Evolutionary conservation across 768 basidiomycete genomes (phyloP).

Genomic region (Dentipellis sp.): DNA sequence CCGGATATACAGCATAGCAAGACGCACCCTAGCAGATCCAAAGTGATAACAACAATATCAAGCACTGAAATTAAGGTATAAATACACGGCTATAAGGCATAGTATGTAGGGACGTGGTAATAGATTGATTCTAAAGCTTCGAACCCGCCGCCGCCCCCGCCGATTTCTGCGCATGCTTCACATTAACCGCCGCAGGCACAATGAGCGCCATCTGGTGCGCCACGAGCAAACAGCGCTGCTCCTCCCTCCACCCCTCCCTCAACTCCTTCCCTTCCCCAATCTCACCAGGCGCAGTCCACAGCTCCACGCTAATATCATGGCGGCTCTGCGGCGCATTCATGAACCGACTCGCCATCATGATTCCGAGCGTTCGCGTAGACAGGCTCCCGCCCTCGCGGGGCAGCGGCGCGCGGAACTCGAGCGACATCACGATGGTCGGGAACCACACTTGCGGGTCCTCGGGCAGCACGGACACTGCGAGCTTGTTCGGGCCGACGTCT

Average conservation of each 20-base stretch:
- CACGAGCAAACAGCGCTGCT: slow-evolving; percentile 54
- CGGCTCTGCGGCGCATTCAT: slow-evolving; percentile 43
- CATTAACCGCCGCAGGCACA: slow-evolving; percentile 24
- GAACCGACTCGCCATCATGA: slow-evolving; percentile 46
- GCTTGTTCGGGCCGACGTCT: slow-evolving; percentile 37
- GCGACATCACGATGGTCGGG: slow-evolving; percentile 49
- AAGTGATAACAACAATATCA: no score
- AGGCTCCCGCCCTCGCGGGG: slow-evolving; percentile 27
- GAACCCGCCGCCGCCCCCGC: no score
- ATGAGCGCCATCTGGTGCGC: slow-evolving; percentile 53
- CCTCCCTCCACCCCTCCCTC: slow-evolving; percentile 40
- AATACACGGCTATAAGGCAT: no score
- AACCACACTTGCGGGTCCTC: slow-evolving; percentile 38
- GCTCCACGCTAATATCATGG: slow-evolving; percentile 50
- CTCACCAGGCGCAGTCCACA: slow-evolving; percentile 59
- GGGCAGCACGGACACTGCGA: slow-evolving; percentile 2
- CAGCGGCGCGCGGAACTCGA: slow-evolving; percentile 58
- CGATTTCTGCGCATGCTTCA: neutral
- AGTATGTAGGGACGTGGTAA: no score
- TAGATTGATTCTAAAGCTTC: no score
- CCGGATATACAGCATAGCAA: no score
- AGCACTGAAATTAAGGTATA: no score
- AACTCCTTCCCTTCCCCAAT: slow-evolving; percentile 35
- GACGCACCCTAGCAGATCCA: no score
- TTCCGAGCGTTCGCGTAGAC: slow-evolving; percentile 44